Conservation (phyloP, 2,329 filamentous ascomycete genomes). For the Venturia nashicola region DNA sequence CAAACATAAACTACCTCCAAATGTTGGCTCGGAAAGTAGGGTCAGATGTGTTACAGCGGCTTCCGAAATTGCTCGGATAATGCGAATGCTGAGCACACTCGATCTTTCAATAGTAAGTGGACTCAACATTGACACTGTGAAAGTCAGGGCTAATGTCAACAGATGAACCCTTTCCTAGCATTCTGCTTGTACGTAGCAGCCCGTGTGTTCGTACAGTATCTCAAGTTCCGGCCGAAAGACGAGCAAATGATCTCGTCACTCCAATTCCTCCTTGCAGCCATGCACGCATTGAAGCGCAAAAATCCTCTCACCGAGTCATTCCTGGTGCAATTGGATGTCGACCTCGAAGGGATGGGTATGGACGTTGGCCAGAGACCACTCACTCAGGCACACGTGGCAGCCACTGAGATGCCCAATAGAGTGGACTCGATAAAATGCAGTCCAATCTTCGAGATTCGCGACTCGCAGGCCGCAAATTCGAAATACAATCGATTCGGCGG, state of each 20-base stretch:
- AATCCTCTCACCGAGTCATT: conserved; percentile 93
- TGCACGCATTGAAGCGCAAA: conserved; percentile 76
- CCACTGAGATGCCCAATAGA: not conserved
- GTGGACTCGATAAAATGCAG: conserved; percentile 19
- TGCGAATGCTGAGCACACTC: conserved; percentile 87
- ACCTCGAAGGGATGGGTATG: conserved; percentile 62
- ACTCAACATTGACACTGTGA: conserved; percentile 9
- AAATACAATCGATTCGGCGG: conserved; percentile 12
- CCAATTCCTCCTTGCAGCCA: conserved; percentile 81
- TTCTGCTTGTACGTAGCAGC: conserved; percentile 96
- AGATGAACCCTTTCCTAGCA: conserved; percentile 94
- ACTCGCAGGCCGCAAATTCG: conserved; percentile 15
- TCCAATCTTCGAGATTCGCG: conserved; percentile 23
- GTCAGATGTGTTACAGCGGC: conserved; percentile 86
- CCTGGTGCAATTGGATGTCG: conserved; percentile 82
- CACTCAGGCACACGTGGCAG: not conserved
- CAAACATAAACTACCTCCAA: conserved; percentile 64
- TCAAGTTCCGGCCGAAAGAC: conserved; percentile 89
- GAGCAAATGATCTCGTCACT: conserved; percentile 65
- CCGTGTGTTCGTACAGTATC: conserved; percentile 86
- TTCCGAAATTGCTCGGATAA: conserved; percentile 85
- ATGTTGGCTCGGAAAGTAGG: conserved; percentile 80
- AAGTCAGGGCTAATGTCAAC: conserved; percentile 13
- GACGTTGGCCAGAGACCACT: conserved; percentile 2
- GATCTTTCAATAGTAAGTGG: conserved; percentile 66